phyloP scores from a whole-genome alignment of 768 basidiomycete genomes.

The Mycena olivaceomarginata region DNA sequence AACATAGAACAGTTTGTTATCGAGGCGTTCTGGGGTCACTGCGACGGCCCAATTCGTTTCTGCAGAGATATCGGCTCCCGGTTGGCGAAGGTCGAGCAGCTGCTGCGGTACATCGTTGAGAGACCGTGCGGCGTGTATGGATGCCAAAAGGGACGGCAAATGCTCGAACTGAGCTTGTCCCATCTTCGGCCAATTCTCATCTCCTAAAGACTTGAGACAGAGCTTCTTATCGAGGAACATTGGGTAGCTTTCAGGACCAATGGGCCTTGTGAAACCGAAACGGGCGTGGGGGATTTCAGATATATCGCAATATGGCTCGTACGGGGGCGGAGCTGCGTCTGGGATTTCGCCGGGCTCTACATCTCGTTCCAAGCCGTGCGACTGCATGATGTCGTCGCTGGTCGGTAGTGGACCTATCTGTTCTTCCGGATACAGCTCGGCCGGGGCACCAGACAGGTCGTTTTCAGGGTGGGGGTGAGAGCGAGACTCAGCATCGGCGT shows the following conservation, averaged over 20 bases:
- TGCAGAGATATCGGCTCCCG: neutral
- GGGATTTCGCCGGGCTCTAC: neutral
- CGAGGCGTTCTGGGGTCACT: neutral
- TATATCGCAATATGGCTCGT: neutral
- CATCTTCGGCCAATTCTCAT: neutral
- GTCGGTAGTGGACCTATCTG: neutral
- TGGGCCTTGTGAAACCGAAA: slow-evolving; percentile 3
- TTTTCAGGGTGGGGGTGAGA: too few relatives aligned
- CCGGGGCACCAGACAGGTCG: neutral
- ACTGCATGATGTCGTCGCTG: neutral
- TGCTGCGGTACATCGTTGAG: neutral
- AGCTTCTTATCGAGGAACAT: neutral
- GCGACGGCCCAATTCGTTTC: slow-evolving; percentile 5
- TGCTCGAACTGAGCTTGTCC: neutral
- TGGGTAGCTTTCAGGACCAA: neutral
- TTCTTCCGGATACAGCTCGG: neutral
- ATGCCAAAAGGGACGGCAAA: neutral
- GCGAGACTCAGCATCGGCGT: too few relatives aligned
- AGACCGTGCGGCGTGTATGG: neutral
- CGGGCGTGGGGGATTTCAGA: neutral
- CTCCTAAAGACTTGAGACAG: neutral
- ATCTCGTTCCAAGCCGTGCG: neutral
- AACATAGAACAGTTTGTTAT: slow-evolving; percentile 13
- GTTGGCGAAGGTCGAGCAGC: slow-evolving; percentile 23
- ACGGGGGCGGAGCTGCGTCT: neutral